phyloP scores from a whole-genome alignment of 2,329 filamentous ascomycete species.

The Capronia coronata region DNA sequence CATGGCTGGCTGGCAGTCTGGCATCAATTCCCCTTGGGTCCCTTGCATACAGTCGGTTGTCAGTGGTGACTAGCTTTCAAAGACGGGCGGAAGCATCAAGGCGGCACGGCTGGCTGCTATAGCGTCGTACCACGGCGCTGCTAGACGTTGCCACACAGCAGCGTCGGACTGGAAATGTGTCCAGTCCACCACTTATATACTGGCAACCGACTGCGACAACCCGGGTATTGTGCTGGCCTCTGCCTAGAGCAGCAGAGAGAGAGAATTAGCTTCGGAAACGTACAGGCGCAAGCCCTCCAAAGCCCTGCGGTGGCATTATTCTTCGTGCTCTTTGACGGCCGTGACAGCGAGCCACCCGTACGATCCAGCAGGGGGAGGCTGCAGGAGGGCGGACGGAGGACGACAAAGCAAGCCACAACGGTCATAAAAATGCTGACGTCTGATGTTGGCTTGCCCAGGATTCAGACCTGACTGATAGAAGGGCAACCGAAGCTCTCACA shows the following conservation, averaged over 20 bases:
- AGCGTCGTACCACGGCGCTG: background rate
- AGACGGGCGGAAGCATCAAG: slow-evolving; percentile 19
- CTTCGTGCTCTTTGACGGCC: background rate
- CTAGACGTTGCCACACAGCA: slow-evolving; percentile 1
- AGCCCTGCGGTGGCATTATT: background rate
- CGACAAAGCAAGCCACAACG: background rate
- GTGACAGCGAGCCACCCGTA: background rate
- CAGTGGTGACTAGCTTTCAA: slow-evolving; percentile 1
- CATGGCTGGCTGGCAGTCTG: slow-evolving; percentile 8
- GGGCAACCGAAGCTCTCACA: slow-evolving; percentile 6
- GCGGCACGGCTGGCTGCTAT: slow-evolving; percentile 21
- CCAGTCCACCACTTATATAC: background rate
- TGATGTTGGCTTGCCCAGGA: background rate
- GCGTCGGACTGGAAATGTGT: slow-evolving; percentile 8
- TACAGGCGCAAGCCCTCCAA: background rate
- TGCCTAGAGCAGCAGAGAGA: background rate
- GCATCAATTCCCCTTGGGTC: background rate
- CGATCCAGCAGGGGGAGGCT: background rate
- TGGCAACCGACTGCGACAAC: slow-evolving; percentile 1
- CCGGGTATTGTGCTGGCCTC: slow-evolving; percentile 5
- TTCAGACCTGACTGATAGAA: background rate
- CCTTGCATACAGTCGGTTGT: slow-evolving; percentile 11
- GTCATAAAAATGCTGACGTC: background rate
- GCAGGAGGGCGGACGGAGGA: background rate
- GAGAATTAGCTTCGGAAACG: background rate